These are phyloP conservation scores for Leccinum obscurum DNA, from an alignment of 768 basidiomycete species.

Conservation along the genomic window DNA sequence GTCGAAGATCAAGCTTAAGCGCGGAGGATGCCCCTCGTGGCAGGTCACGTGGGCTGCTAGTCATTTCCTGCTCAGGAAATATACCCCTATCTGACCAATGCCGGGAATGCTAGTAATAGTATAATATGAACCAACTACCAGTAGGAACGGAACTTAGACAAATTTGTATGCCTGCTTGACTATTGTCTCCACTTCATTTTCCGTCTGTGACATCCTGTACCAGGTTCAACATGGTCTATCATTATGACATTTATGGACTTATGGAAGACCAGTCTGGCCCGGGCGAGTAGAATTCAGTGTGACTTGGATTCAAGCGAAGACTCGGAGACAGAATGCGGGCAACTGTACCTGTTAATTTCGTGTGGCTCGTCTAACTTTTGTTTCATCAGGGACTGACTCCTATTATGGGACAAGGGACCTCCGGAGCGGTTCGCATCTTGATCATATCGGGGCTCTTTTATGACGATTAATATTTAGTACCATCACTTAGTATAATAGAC, in stretches of 20 bases:
- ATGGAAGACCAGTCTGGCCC: not conserved
- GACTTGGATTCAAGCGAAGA: not conserved
- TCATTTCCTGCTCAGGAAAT: not conserved
- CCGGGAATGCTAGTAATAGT: no score
- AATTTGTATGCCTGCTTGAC: not conserved
- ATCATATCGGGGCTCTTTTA: not conserved
- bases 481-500: not conserved
- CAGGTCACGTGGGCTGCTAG: conserved; percentile 16
- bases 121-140: not conserved
- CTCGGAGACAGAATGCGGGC: not conserved
- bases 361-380: not conserved
- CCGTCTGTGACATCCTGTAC: not conserved
- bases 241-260: no score
- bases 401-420: not conserved
- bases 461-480: not conserved
- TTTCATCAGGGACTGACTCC: not conserved
- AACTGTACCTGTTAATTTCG: not conserved
- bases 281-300: not conserved
- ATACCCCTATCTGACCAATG: not conserved
- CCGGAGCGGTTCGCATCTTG: conserved; percentile 1
- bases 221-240: not conserved
- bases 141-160: not conserved
- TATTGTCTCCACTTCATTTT: not conserved
- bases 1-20: conserved; percentile 5
- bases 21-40: not conserved